A percentile compares a stretch with the other conserved stretches of the same genome.
Conservation (phyloP, 2,329 filamentous ascomycete genomes). For the Cladophialophora chaetospira region DNA sequence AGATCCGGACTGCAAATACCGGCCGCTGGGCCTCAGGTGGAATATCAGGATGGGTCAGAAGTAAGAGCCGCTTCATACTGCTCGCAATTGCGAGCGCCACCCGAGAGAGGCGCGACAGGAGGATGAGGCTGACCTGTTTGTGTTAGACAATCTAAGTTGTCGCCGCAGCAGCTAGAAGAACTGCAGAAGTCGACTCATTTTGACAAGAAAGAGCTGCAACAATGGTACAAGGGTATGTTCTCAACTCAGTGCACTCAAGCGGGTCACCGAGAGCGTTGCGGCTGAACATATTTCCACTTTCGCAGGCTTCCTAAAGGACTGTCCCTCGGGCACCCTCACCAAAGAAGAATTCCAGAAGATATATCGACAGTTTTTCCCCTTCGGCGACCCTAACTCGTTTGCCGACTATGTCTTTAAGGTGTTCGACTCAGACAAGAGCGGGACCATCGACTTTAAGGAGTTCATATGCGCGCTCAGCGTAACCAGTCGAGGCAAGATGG, state of each 20-base stretch:
- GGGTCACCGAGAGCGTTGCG: not conserved
- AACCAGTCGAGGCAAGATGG: conserved; percentile 96
- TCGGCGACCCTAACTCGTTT: conserved; percentile 94
- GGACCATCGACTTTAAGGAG: conserved; percentile 98
- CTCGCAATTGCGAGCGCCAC: too few species aligned
- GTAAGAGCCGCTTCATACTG: conserved; percentile 20
- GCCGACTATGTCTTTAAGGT: conserved; percentile 99
- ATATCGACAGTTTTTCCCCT: conserved; percentile 98
- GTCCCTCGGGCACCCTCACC: conserved; percentile 91
- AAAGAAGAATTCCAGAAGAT: conserved; percentile 99
- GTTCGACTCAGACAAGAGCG: conserved; percentile 95
- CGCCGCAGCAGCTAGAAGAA: conserved; percentile 90
- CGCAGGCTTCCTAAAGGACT: conserved; percentile 80
- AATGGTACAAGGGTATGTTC: conserved; percentile 95
- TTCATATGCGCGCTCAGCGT: conserved; percentile 98
- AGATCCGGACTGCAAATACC: conserved; percentile 1
- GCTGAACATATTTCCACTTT: conserved; percentile 17
- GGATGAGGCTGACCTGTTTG: not conserved
- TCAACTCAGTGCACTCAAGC: not conserved
- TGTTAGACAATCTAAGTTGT: conserved; percentile 94
- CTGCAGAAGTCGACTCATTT: conserved; percentile 97
- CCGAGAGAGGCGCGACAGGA: not conserved
- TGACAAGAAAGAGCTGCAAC: conserved; percentile 98
- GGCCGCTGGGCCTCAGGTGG: conserved; percentile 26
- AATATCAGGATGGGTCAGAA: conserved; percentile 29